phyloP scores from a whole-genome alignment of 352 stramenopile genomes.

The Phytophthora tubulina region DNA sequence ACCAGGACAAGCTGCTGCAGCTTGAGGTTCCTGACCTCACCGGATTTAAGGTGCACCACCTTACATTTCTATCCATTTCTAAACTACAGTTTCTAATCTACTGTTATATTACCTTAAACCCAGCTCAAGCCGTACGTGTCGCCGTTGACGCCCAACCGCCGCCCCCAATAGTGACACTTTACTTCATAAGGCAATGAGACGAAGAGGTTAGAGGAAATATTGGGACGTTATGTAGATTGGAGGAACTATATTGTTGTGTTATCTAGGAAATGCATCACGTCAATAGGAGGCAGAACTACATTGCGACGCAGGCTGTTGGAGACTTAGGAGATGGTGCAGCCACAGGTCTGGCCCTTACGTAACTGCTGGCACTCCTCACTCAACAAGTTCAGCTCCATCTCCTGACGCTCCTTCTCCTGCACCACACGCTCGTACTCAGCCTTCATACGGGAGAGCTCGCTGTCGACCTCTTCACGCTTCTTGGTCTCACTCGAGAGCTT shows the following conservation, averaged over 20 bases:
- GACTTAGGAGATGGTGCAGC: slow-evolving; percentile 74
- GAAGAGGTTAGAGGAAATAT: slow-evolving; percentile 16
- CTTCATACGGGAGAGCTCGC: slow-evolving; percentile 73
- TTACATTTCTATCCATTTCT: neutral
- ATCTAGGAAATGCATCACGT: slow-evolving; percentile 34
- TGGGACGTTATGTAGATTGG: neutral
- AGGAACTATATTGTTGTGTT: slow-evolving; percentile 16
- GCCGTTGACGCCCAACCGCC: slow-evolving; percentile 70
- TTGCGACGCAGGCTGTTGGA: neutral
- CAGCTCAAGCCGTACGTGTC: slow-evolving; percentile 90
- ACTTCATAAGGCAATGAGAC: slow-evolving; percentile 33
- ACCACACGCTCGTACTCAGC: slow-evolving; percentile 75
- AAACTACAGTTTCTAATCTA: neutral
- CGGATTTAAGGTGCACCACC: slow-evolving; percentile 84
- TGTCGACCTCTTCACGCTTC: slow-evolving; percentile 66
- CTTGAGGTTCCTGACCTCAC: slow-evolving; percentile 95
- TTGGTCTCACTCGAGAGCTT: slow-evolving; percentile 70
- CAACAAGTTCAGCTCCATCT: slow-evolving; percentile 83
- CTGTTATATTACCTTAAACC: slow-evolving; percentile 1
- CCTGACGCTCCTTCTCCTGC: slow-evolving; percentile 84
- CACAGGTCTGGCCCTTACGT: slow-evolving; percentile 73
- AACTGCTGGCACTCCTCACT: slow-evolving; percentile 84
- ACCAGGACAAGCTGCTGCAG: slow-evolving; percentile 92
- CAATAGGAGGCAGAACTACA: neutral
- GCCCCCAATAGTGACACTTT: slow-evolving; percentile 41